Percentiles rank a stretch among this genome's conserved stretches.
These are phyloP conservation scores for Stephanodiscus triporus DNA, from an alignment of 108 stramenopile species.

Conservation along the genomic window DNA sequence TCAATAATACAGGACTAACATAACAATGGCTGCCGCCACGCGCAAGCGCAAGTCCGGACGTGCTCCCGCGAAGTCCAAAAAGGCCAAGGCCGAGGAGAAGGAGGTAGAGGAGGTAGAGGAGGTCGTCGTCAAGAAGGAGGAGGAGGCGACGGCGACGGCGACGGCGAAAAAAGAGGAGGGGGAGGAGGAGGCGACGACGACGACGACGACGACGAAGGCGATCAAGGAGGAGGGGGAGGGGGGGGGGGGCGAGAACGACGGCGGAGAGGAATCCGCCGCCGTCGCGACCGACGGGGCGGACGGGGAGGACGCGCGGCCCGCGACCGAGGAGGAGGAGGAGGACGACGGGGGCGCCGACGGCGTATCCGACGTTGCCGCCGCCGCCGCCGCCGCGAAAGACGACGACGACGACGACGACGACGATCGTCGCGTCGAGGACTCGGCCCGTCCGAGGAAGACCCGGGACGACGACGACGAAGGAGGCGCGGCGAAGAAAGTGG, in stretches of 20 bases:
- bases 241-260: not conserved
- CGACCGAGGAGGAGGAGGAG: not conserved
- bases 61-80: not conserved
- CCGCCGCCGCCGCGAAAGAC: no score
- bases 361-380: no score
- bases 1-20: no score
- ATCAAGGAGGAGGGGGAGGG: no score
- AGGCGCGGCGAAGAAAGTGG: not conserved
- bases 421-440: no score
- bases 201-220: no score
- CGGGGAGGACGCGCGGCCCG: not conserved
- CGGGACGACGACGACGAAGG: not conserved
- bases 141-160: no score
- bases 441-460: no score
- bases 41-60: slow-evolving; percentile 5
- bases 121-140: not conserved
- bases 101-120: not conserved
- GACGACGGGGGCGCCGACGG: no score
- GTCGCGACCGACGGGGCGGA: not conserved
- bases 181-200: not conserved
- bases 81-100: slow-evolving; percentile 5
- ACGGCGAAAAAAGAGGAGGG: not conserved
- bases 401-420: no score
- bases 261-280: no score
- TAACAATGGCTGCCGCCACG: slow-evolving; percentile 7